Percentiles rank a stretch among this genome's conserved stretches.
These are phyloP conservation scores for Geotrichum ghanense DNA, from an alignment of 805 yeast species.

Conservation along the genomic window DNA sequence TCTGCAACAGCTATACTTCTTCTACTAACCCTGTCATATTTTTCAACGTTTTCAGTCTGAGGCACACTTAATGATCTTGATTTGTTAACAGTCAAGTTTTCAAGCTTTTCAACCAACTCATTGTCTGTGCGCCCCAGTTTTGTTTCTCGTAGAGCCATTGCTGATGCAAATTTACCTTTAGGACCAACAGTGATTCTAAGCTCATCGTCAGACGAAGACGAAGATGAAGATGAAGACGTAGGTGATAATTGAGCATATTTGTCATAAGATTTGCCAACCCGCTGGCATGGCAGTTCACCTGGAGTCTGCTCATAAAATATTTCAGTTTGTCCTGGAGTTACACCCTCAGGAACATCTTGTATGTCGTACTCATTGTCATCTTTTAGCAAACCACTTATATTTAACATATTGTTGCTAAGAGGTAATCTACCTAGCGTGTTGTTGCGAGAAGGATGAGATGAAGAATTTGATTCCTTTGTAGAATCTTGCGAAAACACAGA, in stretches of 20 bases:
- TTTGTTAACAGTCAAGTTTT: too few relatives aligned
- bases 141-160: background rate
- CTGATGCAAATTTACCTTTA: background rate
- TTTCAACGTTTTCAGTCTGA: too few relatives aligned
- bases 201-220: background rate
- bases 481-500: constrained; percentile 1
- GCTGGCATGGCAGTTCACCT: background rate
- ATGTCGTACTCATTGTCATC: constrained; percentile 5
- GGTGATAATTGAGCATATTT: background rate
- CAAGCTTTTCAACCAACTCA: too few relatives aligned
- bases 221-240: background rate
- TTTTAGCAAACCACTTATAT: constrained; percentile 13
- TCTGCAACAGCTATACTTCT: too few relatives aligned
- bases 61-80: too few relatives aligned
- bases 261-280: background rate
- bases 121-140: too few relatives aligned
- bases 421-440: constrained; percentile 2
- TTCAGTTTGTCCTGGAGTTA: background rate
- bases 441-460: background rate
- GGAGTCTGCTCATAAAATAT: background rate
- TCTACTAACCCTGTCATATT: too few relatives aligned
- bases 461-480: background rate
- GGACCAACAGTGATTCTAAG: background rate
- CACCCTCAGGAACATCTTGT: background rate
- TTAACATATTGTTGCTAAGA: constrained; percentile 11